A percentile compares a stretch with the other conserved stretches of the same genome.
phyloP scores from a whole-genome alignment of 306 rosid species.

The Medicago arabica region DNA sequence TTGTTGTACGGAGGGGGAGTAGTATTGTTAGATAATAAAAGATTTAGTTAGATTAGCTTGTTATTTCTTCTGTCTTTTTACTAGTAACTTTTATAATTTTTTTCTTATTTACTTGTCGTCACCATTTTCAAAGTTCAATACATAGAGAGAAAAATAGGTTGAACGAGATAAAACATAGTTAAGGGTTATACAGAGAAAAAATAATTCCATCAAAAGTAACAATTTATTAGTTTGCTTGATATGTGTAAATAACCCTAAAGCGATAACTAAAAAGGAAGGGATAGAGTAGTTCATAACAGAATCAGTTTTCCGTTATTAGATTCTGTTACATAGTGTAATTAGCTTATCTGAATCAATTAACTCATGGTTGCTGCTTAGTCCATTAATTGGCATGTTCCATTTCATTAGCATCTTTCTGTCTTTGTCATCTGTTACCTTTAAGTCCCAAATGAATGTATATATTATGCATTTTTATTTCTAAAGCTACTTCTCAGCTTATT shows the following conservation, averaged over 20 bases:
- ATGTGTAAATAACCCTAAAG: not conserved
- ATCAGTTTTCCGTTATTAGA: not conserved
- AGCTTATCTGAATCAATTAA: not conserved
- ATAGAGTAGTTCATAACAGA: not conserved
- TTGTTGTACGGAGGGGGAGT: not conserved
- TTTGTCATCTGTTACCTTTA: not conserved
- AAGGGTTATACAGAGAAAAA: not conserved
- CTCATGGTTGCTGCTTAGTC: not conserved
- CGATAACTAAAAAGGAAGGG: not conserved
- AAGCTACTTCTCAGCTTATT: slow-evolving; percentile 1
- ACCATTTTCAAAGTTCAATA: not conserved
- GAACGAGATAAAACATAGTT: not conserved
- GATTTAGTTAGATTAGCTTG: not conserved
- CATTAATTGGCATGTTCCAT: not conserved
- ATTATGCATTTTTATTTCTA: slow-evolving; percentile 20
- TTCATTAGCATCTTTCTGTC: not conserved
- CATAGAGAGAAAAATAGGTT: not conserved
- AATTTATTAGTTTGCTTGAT: not conserved
- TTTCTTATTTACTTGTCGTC: not conserved
- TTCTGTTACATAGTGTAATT: not conserved
- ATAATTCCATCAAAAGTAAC: not conserved
- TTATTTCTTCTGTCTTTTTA: not conserved
- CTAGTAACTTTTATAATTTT: not conserved
- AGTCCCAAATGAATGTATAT: not conserved
- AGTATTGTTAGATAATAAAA: not conserved